A percentile compares a stretch with the other conserved stretches of the same genome.
Conservation (phyloP, 306 rosid species). For the Alnus glutinosa region DNA sequence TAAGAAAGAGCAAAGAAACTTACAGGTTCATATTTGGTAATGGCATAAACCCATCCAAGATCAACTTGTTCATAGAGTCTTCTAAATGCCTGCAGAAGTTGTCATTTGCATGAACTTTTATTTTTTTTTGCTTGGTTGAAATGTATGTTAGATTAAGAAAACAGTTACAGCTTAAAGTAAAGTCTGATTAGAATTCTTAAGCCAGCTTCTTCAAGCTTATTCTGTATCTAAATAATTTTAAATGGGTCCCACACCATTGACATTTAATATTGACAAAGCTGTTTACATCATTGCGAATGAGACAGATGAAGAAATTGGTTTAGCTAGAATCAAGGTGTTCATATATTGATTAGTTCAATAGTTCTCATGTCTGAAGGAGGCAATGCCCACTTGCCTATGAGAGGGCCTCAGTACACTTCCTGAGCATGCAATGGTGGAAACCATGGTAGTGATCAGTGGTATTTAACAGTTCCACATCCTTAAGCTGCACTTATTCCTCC, state of each 20-base stretch:
- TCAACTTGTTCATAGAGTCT: slow-evolving; percentile 79
- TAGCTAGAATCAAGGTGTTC: not conserved
- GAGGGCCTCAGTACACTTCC: not conserved
- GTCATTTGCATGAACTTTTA: slow-evolving; percentile 4
- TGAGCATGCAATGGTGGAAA: not conserved
- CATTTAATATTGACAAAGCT: not conserved
- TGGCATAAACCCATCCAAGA: slow-evolving; percentile 94
- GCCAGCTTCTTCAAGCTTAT: not conserved
- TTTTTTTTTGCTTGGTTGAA: slow-evolving; percentile 6
- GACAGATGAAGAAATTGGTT: not conserved
- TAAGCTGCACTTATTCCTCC: not conserved
- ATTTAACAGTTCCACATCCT: not conserved
- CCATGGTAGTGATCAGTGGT: not conserved
- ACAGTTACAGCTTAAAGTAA: not conserved
- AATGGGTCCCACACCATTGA: not conserved
- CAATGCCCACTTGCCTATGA: not conserved
- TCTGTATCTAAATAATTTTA: not conserved
- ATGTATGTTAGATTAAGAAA: slow-evolving; percentile 5
- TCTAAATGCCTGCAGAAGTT: slow-evolving; percentile 70
- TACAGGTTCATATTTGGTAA: slow-evolving; percentile 83
- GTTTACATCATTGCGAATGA: not conserved
- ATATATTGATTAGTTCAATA: not conserved
- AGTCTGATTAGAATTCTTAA: not conserved
- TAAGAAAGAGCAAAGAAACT: slow-evolving; percentile 27
- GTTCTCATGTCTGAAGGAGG: not conserved